phyloP scores from a whole-genome alignment of 768 basidiomycete genomes.

The Clitopilus hobsonii region DNA sequence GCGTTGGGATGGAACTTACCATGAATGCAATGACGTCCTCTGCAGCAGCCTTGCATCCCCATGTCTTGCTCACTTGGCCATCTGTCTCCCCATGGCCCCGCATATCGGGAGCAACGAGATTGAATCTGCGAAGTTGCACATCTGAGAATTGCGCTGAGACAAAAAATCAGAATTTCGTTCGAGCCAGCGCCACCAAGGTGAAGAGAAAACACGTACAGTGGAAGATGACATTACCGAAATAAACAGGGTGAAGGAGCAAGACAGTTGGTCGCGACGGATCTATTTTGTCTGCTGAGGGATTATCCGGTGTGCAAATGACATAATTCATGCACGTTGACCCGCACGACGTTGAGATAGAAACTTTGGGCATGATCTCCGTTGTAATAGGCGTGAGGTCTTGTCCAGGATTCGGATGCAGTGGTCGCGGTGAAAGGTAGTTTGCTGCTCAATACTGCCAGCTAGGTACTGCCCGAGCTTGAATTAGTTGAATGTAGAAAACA shows the following conservation, averaged over 20 bases:
- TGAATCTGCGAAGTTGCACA: slow-evolving; percentile 29
- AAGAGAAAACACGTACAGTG: slow-evolving; percentile 18
- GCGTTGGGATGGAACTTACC: slow-evolving; percentile 17
- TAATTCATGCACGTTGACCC: slow-evolving; percentile 29
- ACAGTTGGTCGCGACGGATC: slow-evolving; percentile 26
- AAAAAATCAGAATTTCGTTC: background rate
- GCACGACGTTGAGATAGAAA: slow-evolving; percentile 20
- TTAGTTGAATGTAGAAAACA: too few species aligned
- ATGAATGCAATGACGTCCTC: slow-evolving; percentile 30
- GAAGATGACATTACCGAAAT: slow-evolving; percentile 25
- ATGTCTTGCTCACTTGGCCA: slow-evolving; percentile 20
- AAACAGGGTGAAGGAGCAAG: slow-evolving; percentile 31
- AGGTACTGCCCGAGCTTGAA: too few species aligned
- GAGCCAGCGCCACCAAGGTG: background rate
- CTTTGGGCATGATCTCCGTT: slow-evolving; percentile 28
- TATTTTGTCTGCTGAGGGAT: slow-evolving; percentile 20
- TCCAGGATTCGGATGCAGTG: too few species aligned
- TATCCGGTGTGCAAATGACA: slow-evolving; percentile 30
- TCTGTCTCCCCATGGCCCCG: slow-evolving; percentile 27
- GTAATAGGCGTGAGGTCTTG: too few species aligned
- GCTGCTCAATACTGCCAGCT: too few species aligned
- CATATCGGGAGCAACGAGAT: slow-evolving; percentile 28
- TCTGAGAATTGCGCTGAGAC: slow-evolving; percentile 26
- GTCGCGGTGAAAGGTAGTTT: too few species aligned
- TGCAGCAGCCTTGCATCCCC: slow-evolving; percentile 23